Conservation (phyloP, 2,329 filamentous ascomycete genomes). For the Hymenotorrendiella dingleyae region DNA sequence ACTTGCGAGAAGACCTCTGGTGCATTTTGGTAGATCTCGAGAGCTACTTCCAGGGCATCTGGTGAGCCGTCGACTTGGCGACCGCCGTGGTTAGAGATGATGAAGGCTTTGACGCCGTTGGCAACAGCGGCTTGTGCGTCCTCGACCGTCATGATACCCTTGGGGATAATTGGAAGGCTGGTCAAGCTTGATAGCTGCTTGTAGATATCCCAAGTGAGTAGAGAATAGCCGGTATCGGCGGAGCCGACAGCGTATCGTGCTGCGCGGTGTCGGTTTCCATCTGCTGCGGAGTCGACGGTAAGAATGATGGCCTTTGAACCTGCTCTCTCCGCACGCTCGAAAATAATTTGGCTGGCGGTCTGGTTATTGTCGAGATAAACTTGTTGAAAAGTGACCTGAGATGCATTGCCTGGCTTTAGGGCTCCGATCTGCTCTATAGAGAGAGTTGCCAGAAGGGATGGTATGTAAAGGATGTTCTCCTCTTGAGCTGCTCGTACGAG, state of each 20-base stretch:
- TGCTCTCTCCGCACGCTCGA: conserved; percentile 19
- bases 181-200: conserved; percentile 30
- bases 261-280: conserved; percentile 19
- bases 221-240: conserved; percentile 2
- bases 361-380: conserved; percentile 14
- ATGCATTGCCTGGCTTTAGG: background rate
- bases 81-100: conserved; percentile 37
- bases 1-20: conserved; percentile 17
- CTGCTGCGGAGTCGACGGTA: conserved; percentile 21
- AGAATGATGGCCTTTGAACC: conserved; percentile 23
- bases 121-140: conserved; percentile 56
- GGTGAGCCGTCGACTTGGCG: conserved; percentile 55
- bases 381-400: conserved; percentile 21
- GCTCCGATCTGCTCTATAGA: conserved; percentile 12
- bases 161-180: conserved; percentile 24
- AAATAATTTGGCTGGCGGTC: conserved; percentile 8
- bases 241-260: conserved; percentile 16
- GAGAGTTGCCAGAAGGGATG: conserved; percentile 6
- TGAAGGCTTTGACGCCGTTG: conserved; percentile 43
- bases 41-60: conserved; percentile 51
- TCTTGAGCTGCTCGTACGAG: conserved; percentile 37
- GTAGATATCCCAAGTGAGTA: conserved; percentile 32
- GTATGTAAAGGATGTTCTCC: conserved; percentile 10
- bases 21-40: conserved; percentile 43
- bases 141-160: conserved; percentile 48